Evolutionary conservation across 306 rosid genomes (phyloP), one percentile per base, ranked within the genome.

Genomic region (Corylus heterophylla): DNA sequence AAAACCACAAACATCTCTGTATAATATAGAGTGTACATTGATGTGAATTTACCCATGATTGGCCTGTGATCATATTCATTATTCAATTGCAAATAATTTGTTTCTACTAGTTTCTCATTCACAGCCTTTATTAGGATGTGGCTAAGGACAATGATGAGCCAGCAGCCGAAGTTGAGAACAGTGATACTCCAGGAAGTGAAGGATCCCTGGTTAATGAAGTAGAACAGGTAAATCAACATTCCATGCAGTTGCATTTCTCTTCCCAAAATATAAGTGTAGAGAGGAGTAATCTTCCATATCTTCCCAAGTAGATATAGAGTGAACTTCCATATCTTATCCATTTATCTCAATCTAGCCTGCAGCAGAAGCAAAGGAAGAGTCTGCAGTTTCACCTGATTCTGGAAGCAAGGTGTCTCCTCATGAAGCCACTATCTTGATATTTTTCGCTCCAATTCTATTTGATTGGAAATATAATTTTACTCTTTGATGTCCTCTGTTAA

Each of bases 121-220:
- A 37, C 74, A 47, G 63, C 52, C 71, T 83, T 89, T 83, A 76
- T 50, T 83, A 92, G 97, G 93, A 83, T 85, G 81, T 49, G 78
- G 80, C 71, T 37, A 83, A 67, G 67, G 82, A 75, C 42, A 74
- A 58, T 63, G 81, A 75, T 56, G 75, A 80, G 54, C 59, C 81
- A 69, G 81, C 67, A 54, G 84, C 75, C 59, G 83, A 80, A 83
- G 86, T 76, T 85, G 92, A 86, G 74, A 74, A 48, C 78, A 16
- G 49, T 77, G 78, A 73, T 80, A 76, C 82, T 82, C 54, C 83
- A 59, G 85, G 47, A 64, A 83, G 73, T 37, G 86, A 82, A 69
- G 82, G 81, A 63, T 83, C 90, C 18, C 20, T 47, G 68, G 78
- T 51, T 83, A 71, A 84, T 71, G 78, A 76, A 84, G 89, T 74